Evolutionary conservation across 768 basidiomycete species (phyloP), one percentile per base, ranked within the genome.

Genomic region (Amanita jacksonii): DNA sequence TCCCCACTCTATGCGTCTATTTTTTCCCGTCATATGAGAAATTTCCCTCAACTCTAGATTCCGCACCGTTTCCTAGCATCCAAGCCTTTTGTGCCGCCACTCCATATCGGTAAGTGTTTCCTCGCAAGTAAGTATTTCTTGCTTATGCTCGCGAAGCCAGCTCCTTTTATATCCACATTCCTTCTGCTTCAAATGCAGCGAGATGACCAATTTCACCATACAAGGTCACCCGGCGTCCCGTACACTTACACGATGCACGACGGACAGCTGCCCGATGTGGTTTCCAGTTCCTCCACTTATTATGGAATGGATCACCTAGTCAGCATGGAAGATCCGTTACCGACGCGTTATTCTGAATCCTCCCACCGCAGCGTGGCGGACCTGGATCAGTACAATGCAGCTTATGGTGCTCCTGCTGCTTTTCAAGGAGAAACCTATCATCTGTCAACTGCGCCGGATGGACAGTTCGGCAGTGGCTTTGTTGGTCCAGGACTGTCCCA

Each of bases 151-250:
- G 22, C 23, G 15, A 16, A 13, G 23, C 23, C 27, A 15, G n/a
- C 25, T 22, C 23, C 19, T 24, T 36, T 22, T 36, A 15, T 8
- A 38, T 25, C 24, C 9, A 22, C 38, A 12, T 23, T 38, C 38
- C 15, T 28, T 28, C 25, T 27, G 2, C 24, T 6, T 16, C 16
- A 9, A 41, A 45, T 45, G 44, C 34, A 45, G 27, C 27, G 16
- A 45, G 44, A 38, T 45, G 37, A 45, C 22, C 44, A 28, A 37
- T 45, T 30, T n/a, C 44, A 24, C 20, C 3, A 27, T 33, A 36
- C 36, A 15, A 28, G 38, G n/a, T 15, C 30, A 20, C 36, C 43
- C 23, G 20, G 32, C 15, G 28, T 8, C 27, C 18, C 36, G n/a
- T 45, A 45, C 22, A 12, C 8, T 8, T 45, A 45, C 38, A 32